Percentiles rank a stretch among this genome's conserved stretches.
These are phyloP conservation scores for Pseudogymnoascus sp. DNA, from an alignment of 2,329 filamentous ascomycete genomes.

Conservation along the genomic window DNA sequence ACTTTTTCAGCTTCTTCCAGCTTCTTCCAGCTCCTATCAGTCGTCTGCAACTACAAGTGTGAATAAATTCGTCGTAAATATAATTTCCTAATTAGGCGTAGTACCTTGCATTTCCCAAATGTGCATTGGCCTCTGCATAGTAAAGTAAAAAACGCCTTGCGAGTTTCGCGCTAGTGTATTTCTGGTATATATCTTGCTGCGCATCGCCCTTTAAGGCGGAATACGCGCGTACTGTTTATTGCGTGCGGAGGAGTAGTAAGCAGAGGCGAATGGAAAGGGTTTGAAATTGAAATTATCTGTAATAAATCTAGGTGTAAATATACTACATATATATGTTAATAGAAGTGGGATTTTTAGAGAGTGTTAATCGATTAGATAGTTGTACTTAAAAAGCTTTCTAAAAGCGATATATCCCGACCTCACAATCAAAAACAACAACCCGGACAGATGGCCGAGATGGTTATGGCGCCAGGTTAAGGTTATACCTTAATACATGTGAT, in stretches of 20 bases:
- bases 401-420: neutral
- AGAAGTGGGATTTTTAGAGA: neutral
- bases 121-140: neutral
- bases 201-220: neutral
- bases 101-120: neutral
- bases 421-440: neutral
- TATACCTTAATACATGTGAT: conserved; percentile 9
- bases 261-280: neutral
- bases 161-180: neutral
- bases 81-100: neutral
- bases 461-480: conserved; percentile 8
- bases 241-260: neutral
- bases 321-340: neutral
- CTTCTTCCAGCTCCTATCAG: neutral
- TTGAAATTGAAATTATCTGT: no score
- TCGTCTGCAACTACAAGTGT: neutral
- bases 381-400: neutral
- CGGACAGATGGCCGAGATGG: neutral
- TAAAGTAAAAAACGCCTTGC: neutral
- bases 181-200: neutral
- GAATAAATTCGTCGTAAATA: neutral
- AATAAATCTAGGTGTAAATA: neutral
- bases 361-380: neutral
- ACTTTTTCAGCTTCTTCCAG: no score
- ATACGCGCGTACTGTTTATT: neutral